These are phyloP conservation scores for Elsinoe batatas DNA, from an alignment of 2,329 filamentous ascomycete species.

Conservation along the genomic window DNA sequence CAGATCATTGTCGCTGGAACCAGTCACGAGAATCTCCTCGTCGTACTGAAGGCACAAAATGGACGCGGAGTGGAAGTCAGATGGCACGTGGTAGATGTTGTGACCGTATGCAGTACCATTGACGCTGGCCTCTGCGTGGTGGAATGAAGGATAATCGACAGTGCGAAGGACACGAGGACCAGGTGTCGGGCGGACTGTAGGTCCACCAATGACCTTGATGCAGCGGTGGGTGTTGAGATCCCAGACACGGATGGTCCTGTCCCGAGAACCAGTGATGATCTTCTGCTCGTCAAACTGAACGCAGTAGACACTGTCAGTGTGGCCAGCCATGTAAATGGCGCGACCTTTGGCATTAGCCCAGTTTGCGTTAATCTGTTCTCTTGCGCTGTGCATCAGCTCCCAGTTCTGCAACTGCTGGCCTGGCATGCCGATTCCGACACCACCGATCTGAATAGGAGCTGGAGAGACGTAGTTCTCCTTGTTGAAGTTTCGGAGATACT, in stretches of 20 bases:
- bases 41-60: constrained; percentile 95
- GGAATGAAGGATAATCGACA: constrained; percentile 31
- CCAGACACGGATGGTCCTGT: constrained; percentile 94
- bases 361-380: constrained; percentile 62
- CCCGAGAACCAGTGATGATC: constrained; percentile 91
- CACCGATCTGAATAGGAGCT: constrained; percentile 38
- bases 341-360: constrained; percentile 66
- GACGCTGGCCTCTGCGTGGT: constrained; percentile 32
- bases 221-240: constrained; percentile 84
- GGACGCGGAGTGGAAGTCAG: constrained; percentile 71
- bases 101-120: constrained; percentile 39
- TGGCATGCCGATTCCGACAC: constrained; percentile 40
- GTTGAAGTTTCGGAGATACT: constrained; percentile 49
- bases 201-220: constrained; percentile 70
- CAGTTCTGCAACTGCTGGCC: constrained; percentile 60
- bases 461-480: constrained; percentile 36
- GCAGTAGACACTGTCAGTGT: constrained; percentile 94
- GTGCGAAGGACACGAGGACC: constrained; percentile 36
- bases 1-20: constrained; percentile 83
- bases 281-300: constrained; percentile 97
- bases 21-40: constrained; percentile 82
- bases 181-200: constrained; percentile 48
- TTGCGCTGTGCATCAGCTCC: constrained; percentile 73
- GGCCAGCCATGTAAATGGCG: constrained; percentile 82
- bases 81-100: constrained; percentile 37